A percentile compares a stretch with the other conserved stretches of the same genome.
Conservation (phyloP, 1,284 basidiomycete species). For the Inonotus hispidus region DNA sequence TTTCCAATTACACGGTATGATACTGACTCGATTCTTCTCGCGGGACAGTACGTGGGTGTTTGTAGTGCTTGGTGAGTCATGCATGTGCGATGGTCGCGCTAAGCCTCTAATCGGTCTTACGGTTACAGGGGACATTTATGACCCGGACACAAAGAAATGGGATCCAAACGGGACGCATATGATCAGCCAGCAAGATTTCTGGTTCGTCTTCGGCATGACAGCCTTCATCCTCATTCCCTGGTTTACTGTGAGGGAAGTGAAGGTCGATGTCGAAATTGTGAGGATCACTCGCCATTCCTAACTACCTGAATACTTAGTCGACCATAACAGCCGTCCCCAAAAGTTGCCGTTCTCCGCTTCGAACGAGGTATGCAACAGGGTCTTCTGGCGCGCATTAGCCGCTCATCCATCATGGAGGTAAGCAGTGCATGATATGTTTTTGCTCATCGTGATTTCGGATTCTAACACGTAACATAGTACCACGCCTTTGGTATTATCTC, state of each 20-base stretch:
- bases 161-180: slow-evolving; percentile 32
- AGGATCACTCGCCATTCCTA: slow-evolving; percentile 23
- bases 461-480: slow-evolving; percentile 31
- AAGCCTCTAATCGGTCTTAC: neutral
- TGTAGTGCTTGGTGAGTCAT: slow-evolving; percentile 31
- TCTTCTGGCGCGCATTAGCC: slow-evolving; percentile 59
- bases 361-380: slow-evolving; percentile 71
- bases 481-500: slow-evolving; percentile 69
- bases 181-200: slow-evolving; percentile 40
- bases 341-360: slow-evolving; percentile 61
- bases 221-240: slow-evolving; percentile 39
- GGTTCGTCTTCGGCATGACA: slow-evolving; percentile 40
- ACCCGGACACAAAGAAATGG: slow-evolving; percentile 36
- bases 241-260: slow-evolving; percentile 38
- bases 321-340: slow-evolving; percentile 51
- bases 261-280: slow-evolving; percentile 39
- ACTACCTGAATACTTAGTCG: neutral
- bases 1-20: neutral
- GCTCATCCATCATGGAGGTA: slow-evolving; percentile 53
- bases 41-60: slow-evolving; percentile 33
- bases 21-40: slow-evolving; percentile 14
- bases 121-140: slow-evolving; percentile 34
- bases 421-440: slow-evolving; percentile 4
- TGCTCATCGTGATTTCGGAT: neutral
- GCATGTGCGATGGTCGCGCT: neutral